Evolutionary conservation across 371 early-diverging fungal species (phyloP).

Genomic region (Funneliformis caledonium): DNA sequence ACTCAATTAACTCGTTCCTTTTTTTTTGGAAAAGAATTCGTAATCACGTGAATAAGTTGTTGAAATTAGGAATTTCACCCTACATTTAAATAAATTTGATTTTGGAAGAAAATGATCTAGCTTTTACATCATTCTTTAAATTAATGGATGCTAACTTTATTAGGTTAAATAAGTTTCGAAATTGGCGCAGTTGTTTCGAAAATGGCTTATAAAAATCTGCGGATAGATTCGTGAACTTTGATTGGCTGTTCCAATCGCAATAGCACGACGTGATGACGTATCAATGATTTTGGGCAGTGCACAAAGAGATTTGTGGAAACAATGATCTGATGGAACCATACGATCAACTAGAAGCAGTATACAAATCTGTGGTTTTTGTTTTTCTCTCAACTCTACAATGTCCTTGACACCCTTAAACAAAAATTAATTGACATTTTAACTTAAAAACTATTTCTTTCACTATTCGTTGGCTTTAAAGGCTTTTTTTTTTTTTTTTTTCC

Average conservation of each 20-base stretch:
- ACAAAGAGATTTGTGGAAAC: slow-evolving; percentile 37
- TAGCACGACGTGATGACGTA: slow-evolving; percentile 19
- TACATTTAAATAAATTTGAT: no score
- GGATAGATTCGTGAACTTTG: slow-evolving; percentile 27
- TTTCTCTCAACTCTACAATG: slow-evolving; percentile 30
- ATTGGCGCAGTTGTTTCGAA: background rate
- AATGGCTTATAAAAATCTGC: background rate
- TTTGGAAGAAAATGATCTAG: background rate
- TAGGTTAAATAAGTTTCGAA: background rate
- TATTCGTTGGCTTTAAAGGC: slow-evolving; percentile 10
- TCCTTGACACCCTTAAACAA: slow-evolving; percentile 12
- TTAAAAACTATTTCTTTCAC: background rate
- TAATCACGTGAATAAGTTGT: no score
- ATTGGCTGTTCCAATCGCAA: slow-evolving; percentile 20
- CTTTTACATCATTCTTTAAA: background rate
- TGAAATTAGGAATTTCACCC: no score
- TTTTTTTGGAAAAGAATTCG: no score
- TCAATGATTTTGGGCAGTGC: slow-evolving; percentile 4
- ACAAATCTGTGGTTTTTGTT: slow-evolving; percentile 14
- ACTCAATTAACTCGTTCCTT: no score
- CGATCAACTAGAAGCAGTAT: slow-evolving; percentile 24
- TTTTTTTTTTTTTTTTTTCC: no score
- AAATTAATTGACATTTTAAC: slow-evolving; percentile 5
- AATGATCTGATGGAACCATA: slow-evolving; percentile 29
- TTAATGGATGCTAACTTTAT: background rate